Base-by-base conservation (phyloP, 352 stramenopile genomes). In the Globisporangium iwayamae region DNA sequence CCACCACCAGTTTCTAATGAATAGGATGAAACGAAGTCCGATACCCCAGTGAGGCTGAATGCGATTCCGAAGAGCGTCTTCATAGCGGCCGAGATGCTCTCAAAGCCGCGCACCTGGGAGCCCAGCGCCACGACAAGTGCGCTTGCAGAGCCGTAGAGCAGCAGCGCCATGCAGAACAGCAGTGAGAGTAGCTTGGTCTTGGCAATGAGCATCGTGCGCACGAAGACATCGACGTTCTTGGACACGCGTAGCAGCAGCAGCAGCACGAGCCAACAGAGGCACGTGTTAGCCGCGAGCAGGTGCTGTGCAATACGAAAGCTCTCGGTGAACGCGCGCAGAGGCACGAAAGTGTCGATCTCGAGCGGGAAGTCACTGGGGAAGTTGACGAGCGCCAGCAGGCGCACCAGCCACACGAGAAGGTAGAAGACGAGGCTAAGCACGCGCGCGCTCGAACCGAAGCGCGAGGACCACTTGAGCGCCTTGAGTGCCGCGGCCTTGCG, bases 131-230 rank as follows among this genome's bases (percentile, higher is more conserved):
- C 56, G 18, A 81, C 59, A n/a, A 75, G 78, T 13, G 76, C 73
- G 8, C 70, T 82, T 14, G 74, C 76, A 32, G 83, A 87, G 9
- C 76, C 74, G 53, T 81, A 75, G 8, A 85, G 39, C 30, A 85
- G 59, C 8, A 81, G 18, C 0, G 56, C 53, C 22, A 81, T 50
- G 43, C 71, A 74, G 7, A 83, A 5, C 3, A 81, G 32, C 16
- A 88, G 58, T 10, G 71, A 68, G 20, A 74, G 43, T 18, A 87
- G 62, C 25, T 81, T 62, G 2, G 70, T 65, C 1, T 65, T 55
- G 22, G 72, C 73, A 1, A 71, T 56, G 2, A 72, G 47, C 41
- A 85, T 34, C 18, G 70, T 76, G 30, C 75, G 69, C 11, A 82
- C 68, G 5, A 84, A 67, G 30, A 81, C 61, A 20, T 81, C 71